Evolutionary conservation across 1,284 basidiomycete genomes (phyloP).

Genomic region (Microbotryum lychnidis-dioicae): DNA sequence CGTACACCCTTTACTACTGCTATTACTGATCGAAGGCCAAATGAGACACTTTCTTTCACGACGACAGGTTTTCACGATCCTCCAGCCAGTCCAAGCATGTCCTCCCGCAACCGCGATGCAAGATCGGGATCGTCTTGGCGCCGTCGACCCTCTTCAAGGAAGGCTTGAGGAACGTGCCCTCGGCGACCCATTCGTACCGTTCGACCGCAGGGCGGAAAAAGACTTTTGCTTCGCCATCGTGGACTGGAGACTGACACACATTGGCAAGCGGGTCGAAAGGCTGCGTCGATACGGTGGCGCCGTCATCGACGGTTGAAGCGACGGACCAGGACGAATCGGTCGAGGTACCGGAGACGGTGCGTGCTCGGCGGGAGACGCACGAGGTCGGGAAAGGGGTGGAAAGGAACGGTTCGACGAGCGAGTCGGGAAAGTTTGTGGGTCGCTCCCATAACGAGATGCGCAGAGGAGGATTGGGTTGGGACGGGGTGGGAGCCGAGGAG

Average conservation of each 20-base stretch:
- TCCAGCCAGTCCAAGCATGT: conserved; percentile 33
- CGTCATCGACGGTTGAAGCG: not conserved
- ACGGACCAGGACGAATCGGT: not conserved
- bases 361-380: conserved; percentile 6
- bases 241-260: conserved; percentile 20
- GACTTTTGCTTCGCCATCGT: conserved; percentile 9
- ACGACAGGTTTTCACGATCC: conserved; percentile 1
- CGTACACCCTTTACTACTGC: too few relatives aligned
- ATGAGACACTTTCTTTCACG: too few relatives aligned
- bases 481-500: not conserved
- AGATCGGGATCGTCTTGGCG: conserved; percentile 24
- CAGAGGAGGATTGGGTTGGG: conserved; percentile 1
- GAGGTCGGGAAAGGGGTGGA: not conserved
- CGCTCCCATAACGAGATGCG: not conserved
- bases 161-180: conserved; percentile 9
- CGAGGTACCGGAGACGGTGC: conserved; percentile 9
- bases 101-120: conserved; percentile 29
- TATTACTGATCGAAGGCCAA: too few relatives aligned
- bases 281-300: not conserved
- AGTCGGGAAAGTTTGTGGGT: conserved; percentile 1
- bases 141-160: not conserved
- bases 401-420: conserved; percentile 21
- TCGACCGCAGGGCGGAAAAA: conserved; percentile 28
- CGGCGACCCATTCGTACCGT: conserved; percentile 32
- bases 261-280: conserved; percentile 26